Base-by-base conservation (phyloP, 2,329 filamentous ascomycete genomes). In the Colletotrichum orchidophilum region DNA sequence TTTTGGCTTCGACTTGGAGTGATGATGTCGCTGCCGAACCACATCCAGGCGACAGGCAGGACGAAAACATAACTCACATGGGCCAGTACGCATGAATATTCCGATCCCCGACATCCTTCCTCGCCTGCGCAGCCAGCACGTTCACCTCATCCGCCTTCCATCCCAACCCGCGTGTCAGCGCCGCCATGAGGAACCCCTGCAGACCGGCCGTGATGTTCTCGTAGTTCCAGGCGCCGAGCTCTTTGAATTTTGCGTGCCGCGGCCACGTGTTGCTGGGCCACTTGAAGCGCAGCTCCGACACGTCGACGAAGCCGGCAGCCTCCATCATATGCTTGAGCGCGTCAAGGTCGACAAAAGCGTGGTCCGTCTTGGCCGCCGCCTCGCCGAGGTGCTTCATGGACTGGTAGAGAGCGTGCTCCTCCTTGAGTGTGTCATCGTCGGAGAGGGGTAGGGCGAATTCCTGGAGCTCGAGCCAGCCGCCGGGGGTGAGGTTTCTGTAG, bases 241-340 rank as follows among this genome's bases (percentile, higher is more conserved):
- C 76, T 74, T 82, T 83, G 70, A 79, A 75, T 64, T 76, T 75
- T 3, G 66, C 57, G 62, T 81, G 77, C 52, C 77, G 77, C 33
- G 81, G 79, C 82, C 82, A 84, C 6, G 75, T 73, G 49, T 81
- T 81, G 55, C 79, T 77, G n/a, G 81, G 81, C 77, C 81, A 81
- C 74, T 81, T 80, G 71, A 77, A 75, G 18, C 73, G 74, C 26
- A 75, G 65, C 58, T 77, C 76, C 18, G 75, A 67, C 29, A 82
- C 74, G 62, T 82, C 77, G 5, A 77, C 76, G 67, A 81, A 83
- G 3, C 81, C 81, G 5, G 78, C 78, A 1, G 75, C 78, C 8
- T 69, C 50, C 63, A 82, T 70, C 66, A 66, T 65, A 13, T 70
- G 63, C 31, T 42, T 59, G 18, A 73, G 58, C 0, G 29, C n/a